Evolutionary conservation across 2,329 filamentous ascomycete species (phyloP).

Genomic region (Fusarium camptoceras): DNA sequence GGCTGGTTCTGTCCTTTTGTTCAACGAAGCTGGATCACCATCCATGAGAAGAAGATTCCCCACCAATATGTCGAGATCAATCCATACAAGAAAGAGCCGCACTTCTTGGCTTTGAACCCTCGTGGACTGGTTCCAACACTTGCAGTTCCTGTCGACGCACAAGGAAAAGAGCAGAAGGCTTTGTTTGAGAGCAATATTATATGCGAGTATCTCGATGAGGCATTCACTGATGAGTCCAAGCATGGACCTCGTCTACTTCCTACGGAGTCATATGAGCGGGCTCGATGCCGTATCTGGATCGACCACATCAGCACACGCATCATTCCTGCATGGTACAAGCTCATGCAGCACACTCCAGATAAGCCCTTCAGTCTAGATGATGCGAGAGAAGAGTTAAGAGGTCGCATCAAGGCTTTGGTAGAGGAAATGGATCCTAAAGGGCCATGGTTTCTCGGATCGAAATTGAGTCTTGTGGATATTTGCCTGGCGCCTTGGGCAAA

Average conservation of each 20-base stretch:
- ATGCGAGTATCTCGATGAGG: conserved; percentile 81
- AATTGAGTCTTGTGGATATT: conserved; percentile 76
- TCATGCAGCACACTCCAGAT: conserved; percentile 66
- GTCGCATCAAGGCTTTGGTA: conserved; percentile 69
- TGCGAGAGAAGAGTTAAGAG: conserved; percentile 68
- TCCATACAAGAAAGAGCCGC: conserved; percentile 78
- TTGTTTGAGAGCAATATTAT: conserved; percentile 80
- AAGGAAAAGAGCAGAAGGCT: conserved; percentile 60
- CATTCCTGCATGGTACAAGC: conserved; percentile 75
- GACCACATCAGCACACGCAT: conserved; percentile 77
- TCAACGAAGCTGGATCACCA: conserved; percentile 77
- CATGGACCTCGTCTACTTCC: conserved; percentile 67
- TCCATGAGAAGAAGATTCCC: conserved; percentile 78
- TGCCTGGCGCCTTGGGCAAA: conserved; percentile 79
- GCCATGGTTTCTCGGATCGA: conserved; percentile 75
- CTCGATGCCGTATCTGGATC: conserved; percentile 77
- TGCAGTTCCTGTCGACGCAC: conserved; percentile 55
- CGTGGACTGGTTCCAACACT: conserved; percentile 81
- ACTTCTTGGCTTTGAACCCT: conserved; percentile 78
- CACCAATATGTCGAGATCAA: conserved; percentile 85
- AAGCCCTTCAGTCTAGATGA: conserved; percentile 63
- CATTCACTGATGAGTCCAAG: conserved; percentile 62
- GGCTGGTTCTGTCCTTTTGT: conserved; percentile 81
- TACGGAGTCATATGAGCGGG: conserved; percentile 70
- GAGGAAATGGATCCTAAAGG: conserved; percentile 67